These are phyloP conservation scores for Bruguiera gymnorhiza DNA, from an alignment of 345 rosid genomes.

Conservation along the genomic window DNA sequence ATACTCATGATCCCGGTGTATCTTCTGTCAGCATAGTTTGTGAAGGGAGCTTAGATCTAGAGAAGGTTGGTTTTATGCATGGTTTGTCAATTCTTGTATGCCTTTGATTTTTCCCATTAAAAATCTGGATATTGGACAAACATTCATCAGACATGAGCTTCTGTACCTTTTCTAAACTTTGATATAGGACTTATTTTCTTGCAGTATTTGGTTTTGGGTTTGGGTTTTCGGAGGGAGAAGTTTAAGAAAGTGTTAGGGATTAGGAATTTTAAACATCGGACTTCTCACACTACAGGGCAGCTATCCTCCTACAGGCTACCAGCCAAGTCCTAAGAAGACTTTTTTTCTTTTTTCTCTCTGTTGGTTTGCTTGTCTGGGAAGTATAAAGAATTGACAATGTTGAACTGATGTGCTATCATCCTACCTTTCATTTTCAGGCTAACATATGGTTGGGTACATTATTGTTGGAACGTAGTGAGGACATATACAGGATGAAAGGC, in stretches of 20 bases:
- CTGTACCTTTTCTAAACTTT: not conserved
- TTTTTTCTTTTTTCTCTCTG: too few relatives aligned
- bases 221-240: not conserved
- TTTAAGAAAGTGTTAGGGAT: too few relatives aligned
- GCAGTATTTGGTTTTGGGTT: not conserved
- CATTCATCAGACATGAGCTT: not conserved
- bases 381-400: conserved; percentile 1
- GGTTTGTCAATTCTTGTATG: not conserved
- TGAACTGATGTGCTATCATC: conserved; percentile 3
- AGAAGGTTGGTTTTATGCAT: conserved; percentile 56
- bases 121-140: not conserved
- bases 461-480: conserved; percentile 79
- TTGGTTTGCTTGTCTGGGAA: not conserved
- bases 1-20: conserved; percentile 93
- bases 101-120: not conserved
- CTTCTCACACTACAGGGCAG: too few relatives aligned
- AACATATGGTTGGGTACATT: conserved; percentile 93
- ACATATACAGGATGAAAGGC: conserved; percentile 97
- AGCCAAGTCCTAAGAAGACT: too few relatives aligned
- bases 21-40: conserved; percentile 92
- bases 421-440: conserved; percentile 44
- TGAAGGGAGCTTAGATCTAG: conserved; percentile 91
- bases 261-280: too few relatives aligned
- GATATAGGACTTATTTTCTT: not conserved
- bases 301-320: too few relatives aligned